phyloP scores from a whole-genome alignment of 2,329 filamentous ascomycete genomes.

The Penicillium sp. region DNA sequence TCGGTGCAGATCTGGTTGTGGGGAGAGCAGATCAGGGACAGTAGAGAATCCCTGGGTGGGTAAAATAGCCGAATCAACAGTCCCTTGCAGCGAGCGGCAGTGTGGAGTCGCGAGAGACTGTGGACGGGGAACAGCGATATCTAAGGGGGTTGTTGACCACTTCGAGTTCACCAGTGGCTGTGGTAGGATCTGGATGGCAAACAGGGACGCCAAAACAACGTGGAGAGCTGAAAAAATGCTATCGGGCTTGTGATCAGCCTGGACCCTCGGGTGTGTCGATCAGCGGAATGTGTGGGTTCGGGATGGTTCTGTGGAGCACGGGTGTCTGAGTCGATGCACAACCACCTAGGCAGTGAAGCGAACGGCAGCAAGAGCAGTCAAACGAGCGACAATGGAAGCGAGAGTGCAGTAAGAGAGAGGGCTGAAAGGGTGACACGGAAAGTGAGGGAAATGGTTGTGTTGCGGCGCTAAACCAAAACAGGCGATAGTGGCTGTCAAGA shows the following conservation, averaged over 20 bases:
- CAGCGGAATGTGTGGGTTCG: constrained; percentile 10
- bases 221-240: constrained; percentile 12
- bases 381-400: constrained; percentile 16
- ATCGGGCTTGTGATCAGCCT: constrained; percentile 7
- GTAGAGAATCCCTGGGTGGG: constrained; percentile 10
- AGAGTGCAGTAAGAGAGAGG: constrained; percentile 7
- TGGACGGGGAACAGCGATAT: not conserved
- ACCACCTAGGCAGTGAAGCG: not conserved
- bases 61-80: constrained; percentile 12
- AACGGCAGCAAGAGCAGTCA: not conserved
- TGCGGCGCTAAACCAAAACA: constrained; percentile 19
- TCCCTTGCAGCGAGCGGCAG: constrained; percentile 14
- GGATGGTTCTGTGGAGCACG: not conserved
- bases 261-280: constrained; percentile 18
- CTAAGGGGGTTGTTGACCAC: not conserved
- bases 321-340: not conserved
- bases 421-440: not conserved
- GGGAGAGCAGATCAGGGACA: constrained; percentile 3
- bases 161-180: not conserved
- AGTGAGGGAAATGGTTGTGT: constrained; percentile 9
- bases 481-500: constrained; percentile 7
- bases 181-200: not conserved
- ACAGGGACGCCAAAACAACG: constrained; percentile 1
- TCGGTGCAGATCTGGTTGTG: constrained; percentile 3
- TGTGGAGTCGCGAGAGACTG: constrained; percentile 1